Evolutionary conservation across 805 yeast genomes (phyloP), one percentile per base, ranked within the genome.

Genomic region (baker's yeast (Saccharomyces cerevisiae)): DNA sequence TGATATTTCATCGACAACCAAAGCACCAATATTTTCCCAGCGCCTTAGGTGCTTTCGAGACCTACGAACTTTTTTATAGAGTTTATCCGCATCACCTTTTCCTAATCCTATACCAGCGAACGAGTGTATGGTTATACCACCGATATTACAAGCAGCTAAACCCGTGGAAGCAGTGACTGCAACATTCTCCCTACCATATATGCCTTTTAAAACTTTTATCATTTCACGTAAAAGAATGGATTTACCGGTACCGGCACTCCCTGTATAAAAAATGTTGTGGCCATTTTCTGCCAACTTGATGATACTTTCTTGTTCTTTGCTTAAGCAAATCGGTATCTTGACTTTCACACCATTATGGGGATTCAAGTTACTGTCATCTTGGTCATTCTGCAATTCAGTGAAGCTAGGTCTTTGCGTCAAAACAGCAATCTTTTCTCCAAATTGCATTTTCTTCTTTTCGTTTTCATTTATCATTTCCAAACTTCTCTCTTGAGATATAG

Each of bases 231-330:
- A 72, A n/a, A 94, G 73, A 3, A 94, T 85, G 1, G 99, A 92
- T 67, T 94, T 94, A 66, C 99, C 99, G 0, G 99, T 94, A 63
- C 99, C 99, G 0, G 99, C 99, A 32, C 97, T 89, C 51, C 99
- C 99, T 0, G 99, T 94, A 67, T 88, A 94, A 66, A 94, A 94
- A 2, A 94, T 71, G 55, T 85, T 88, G 17, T 75, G 72, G 0
- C 95, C 90, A 24, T 74, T 65, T 47, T 80, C 70, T 0, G 85
- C 96, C 52, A 87, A 70, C 9, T 82, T 79, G 10, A 88, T 76
- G 24, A 94, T 82, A 50, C 77, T 71, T 54, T 79, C 77, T 64
- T 87, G 95, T 63, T 87, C 94, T 24, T 76, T 76, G 59, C 82
- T 78, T 9, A 81, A 63, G 6, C 67, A 55, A 1, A 72, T 54